A percentile compares a stretch with the other conserved stretches of the same genome.
These are phyloP conservation scores for Hippophae rhamnoides DNA, from an alignment of 306 rosid genomes.

Conservation along the genomic window DNA sequence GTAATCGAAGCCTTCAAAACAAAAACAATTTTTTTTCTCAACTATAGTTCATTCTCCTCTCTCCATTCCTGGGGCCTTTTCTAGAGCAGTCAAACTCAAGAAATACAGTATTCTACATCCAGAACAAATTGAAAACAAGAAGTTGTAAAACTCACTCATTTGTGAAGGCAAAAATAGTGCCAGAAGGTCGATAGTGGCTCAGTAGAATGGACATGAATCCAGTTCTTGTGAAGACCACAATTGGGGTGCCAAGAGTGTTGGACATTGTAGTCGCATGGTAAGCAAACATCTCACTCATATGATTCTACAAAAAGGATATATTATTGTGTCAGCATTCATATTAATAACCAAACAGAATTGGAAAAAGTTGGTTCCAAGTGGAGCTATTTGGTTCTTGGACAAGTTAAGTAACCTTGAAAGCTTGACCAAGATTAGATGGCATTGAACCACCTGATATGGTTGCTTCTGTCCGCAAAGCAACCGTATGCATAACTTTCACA, in stretches of 20 bases:
- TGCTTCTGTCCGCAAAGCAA: slow-evolving; percentile 89
- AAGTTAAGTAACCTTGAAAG: slow-evolving; percentile 61
- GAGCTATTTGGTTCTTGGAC: too few species aligned
- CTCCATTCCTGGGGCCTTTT: too few species aligned
- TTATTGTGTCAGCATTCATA: slow-evolving; percentile 3
- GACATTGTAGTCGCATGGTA: slow-evolving; percentile 99
- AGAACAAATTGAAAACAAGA: too few species aligned
- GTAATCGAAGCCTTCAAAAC: too few species aligned
- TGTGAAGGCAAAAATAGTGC: slow-evolving; percentile 84
- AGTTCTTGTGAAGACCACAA: slow-evolving; percentile 81
- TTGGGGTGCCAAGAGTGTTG: slow-evolving; percentile 93
- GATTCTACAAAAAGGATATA: slow-evolving; percentile 49
- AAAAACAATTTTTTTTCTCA: too few species aligned
- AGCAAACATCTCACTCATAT: slow-evolving; percentile 99
- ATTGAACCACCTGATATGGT: slow-evolving; percentile 59
- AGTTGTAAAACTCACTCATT: slow-evolving; percentile 60
- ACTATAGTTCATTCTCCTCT: too few species aligned
- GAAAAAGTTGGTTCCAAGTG: background rate
- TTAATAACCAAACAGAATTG: slow-evolving; percentile 7
- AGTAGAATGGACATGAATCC: slow-evolving; percentile 90
- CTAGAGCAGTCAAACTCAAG: background rate
- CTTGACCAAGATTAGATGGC: slow-evolving; percentile 87
- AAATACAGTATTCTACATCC: background rate
- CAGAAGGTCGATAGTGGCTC: slow-evolving; percentile 90
- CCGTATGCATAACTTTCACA: slow-evolving; percentile 97